A percentile compares a stretch with the other conserved stretches of the same genome.
Evolutionary conservation across 2,329 filamentous ascomycete genomes (phyloP).

Genomic region (Neoarthrinium moseri): DNA sequence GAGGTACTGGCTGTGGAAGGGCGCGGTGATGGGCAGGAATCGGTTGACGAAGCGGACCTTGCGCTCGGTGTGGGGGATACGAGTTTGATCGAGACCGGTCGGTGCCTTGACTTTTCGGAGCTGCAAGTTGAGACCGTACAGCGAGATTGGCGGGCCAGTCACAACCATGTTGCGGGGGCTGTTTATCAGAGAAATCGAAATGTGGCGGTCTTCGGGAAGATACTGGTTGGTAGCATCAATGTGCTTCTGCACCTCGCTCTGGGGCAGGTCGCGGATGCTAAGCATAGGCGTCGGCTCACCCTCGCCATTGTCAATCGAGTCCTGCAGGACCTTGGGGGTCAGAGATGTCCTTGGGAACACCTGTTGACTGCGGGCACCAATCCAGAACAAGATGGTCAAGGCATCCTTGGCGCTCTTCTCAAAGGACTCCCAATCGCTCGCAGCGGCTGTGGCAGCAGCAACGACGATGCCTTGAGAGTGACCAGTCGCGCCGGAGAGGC

Average conservation of each 20-base stretch:
- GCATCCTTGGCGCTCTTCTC: constrained; percentile 76
- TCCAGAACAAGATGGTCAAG: constrained; percentile 96
- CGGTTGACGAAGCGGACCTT: constrained; percentile 96
- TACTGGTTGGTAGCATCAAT: constrained; percentile 97
- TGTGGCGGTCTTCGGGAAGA: constrained; percentile 87
- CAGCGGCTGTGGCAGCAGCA: constrained; percentile 85
- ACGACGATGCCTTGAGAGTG: constrained; percentile 97
- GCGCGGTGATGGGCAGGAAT: constrained; percentile 95
- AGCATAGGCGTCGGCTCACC: constrained; percentile 97
- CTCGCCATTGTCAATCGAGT: constrained; percentile 91
- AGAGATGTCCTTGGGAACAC: constrained; percentile 94
- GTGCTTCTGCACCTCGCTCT: constrained; percentile 88
- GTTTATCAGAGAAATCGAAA: constrained; percentile 93
- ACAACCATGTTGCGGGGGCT: constrained; percentile 97
- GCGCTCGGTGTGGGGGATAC: constrained; percentile 90
- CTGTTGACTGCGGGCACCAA: constrained; percentile 94
- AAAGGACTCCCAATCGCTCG: constrained; percentile 91
- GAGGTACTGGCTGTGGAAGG: constrained; percentile 97
- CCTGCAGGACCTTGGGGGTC: constrained; percentile 84
- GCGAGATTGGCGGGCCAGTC: constrained; percentile 89
- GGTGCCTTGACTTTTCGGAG: constrained; percentile 96
- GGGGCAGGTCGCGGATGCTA: constrained; percentile 89
- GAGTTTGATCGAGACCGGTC: constrained; percentile 94
- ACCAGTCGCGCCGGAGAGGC: constrained; percentile 84
- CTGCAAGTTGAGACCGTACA: constrained; percentile 94